Evolutionary conservation across 257 asterid species (phyloP), one percentile per base, ranked within the genome.

Genomic region (Solanum sejunctum): DNA sequence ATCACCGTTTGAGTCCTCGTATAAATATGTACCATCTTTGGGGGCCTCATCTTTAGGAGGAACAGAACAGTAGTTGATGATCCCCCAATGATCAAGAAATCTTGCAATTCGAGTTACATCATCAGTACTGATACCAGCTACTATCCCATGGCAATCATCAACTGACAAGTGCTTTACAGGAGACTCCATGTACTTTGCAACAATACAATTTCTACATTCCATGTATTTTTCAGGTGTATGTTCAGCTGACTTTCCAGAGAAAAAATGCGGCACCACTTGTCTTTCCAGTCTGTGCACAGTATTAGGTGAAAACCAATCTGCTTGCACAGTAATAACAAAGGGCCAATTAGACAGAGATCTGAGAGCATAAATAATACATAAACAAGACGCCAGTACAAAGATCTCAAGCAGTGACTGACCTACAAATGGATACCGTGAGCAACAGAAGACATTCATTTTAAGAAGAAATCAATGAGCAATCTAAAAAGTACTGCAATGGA

Each of bases 191-290:
- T 95, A 95, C 89, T 93, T 94, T 7, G 98, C 98, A 86, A 97
- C 98, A 78, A 97, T 85, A 23, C 89, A 88, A 86, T 97, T 95
- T 81, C 99, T 95, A 85, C 93, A 88, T 86, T 94, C 96, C 97
- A 97, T 95, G 91, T 97, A 97, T 82, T 91, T 94, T 88, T 94
- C 98, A n/a, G 98, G 98, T 17, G 95, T 90, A 87, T 94, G 96
- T 55, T 95, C 97, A n/a, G 90, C 87, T 72, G 97, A 93, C 83
- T 93, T 97, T 85, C 98, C 98, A 86, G 97, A 89, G 92, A 97
- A 95, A 89, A 95, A 95, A 89, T 93, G 98, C n/a, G 99, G 99
- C 87, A 97, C 99, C 84, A 97, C 99, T 93, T 97, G 99, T 88
- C 98, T 92, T 92, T 97, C 99, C 94, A 97, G 85, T 91, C 99